These are phyloP conservation scores for Syncephalis fuscata DNA, from an alignment of 371 early-diverging fungal genomes.

Conservation along the genomic window DNA sequence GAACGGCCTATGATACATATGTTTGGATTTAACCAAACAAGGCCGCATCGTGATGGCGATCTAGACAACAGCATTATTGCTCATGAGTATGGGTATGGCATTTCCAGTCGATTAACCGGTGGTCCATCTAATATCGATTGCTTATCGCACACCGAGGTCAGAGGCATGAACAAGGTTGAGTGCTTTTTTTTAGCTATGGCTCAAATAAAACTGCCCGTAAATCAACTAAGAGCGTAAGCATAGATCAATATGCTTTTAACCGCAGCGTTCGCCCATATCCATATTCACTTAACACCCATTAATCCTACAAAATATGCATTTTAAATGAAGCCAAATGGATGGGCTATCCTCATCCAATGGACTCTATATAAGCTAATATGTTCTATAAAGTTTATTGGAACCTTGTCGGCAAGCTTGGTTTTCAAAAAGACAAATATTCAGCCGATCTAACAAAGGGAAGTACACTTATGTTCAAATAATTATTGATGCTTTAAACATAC, in stretches of 20 bases:
- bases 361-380: constrained; percentile 88
- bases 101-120: constrained; percentile 27
- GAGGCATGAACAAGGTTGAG: constrained; percentile 25
- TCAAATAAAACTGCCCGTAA: constrained; percentile 42
- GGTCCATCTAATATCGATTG: constrained; percentile 26
- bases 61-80: constrained; percentile 71
- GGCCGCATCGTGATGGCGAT: constrained; percentile 17
- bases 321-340: constrained; percentile 31
- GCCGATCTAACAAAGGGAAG: constrained; percentile 35
- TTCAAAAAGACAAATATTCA: constrained; percentile 22
- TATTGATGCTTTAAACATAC: constrained; percentile 56
- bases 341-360: constrained; percentile 83
- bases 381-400: constrained; percentile 71
- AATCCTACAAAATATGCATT: constrained; percentile 72
- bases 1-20: constrained; percentile 16
- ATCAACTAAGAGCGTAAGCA: constrained; percentile 39
- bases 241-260: constrained; percentile 63
- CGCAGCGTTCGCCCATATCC: constrained; percentile 64
- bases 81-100: constrained; percentile 40
- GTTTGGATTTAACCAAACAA: constrained; percentile 17
- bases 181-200: constrained; percentile 38
- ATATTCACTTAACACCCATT: constrained; percentile 63
- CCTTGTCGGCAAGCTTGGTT: constrained; percentile 40
- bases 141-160: constrained; percentile 9
- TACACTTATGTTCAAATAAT: constrained; percentile 55